These are phyloP conservation scores for Piromyces sp. DNA, from an alignment of 192 early-diverging fungal species.

Conservation along the genomic window DNA sequence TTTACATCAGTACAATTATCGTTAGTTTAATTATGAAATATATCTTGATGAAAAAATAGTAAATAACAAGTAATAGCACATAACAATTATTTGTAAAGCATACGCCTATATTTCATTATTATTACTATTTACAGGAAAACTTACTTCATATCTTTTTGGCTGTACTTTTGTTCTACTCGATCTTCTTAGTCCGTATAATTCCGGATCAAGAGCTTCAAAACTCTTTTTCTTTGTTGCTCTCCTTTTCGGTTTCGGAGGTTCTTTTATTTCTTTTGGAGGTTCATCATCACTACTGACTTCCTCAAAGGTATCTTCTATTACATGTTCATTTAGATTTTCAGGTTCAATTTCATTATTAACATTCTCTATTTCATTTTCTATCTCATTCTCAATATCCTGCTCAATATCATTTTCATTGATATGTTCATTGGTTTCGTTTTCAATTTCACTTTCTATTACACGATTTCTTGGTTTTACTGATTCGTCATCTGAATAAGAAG, in stretches of 20 bases:
- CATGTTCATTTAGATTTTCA: neutral
- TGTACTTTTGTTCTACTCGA: slow-evolving; percentile 25
- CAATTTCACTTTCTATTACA: neutral
- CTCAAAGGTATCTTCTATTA: neutral
- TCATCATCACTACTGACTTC: neutral
- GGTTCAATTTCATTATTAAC: neutral
- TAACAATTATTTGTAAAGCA: too few species aligned
- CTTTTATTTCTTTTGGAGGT: neutral
- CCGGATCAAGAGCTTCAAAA: slow-evolving; percentile 22
- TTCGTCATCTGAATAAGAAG: neutral
- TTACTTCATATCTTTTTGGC: slow-evolving; percentile 16
- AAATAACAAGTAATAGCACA: too few species aligned
- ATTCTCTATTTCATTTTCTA: too few species aligned
- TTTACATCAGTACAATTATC: too few species aligned
- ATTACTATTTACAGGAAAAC: neutral
- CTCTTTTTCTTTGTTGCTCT: neutral
- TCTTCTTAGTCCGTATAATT: slow-evolving; percentile 43
- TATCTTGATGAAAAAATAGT: too few species aligned
- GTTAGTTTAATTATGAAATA: too few species aligned
- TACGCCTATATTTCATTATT: too few species aligned
- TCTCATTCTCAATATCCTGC: neutral
- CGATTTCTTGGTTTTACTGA: neutral
- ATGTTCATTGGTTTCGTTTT: neutral
- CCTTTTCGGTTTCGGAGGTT: neutral
- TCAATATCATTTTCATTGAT: neutral